Percentiles rank a stretch among this genome's conserved stretches.
Conservation (phyloP, 2,329 filamentous ascomycete genomes). For the Phaeomoniella chlamydospora region DNA sequence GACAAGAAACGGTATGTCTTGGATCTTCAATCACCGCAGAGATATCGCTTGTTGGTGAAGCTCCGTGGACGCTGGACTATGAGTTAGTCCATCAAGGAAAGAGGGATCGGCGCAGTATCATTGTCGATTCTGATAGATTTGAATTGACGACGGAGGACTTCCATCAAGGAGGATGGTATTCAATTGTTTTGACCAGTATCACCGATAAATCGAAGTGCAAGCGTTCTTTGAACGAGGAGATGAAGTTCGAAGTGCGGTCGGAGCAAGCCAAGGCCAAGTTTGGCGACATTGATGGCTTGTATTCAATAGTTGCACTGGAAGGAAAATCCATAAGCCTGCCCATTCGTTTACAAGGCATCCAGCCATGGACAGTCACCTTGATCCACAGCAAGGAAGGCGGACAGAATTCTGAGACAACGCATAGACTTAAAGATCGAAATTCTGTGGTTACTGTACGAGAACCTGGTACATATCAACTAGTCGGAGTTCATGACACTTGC, state of each 20-base stretch:
- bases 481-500: constrained; percentile 68
- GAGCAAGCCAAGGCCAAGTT: constrained; percentile 81
- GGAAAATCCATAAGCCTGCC: constrained; percentile 61
- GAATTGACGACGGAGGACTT: constrained; percentile 64
- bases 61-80: constrained; percentile 81
- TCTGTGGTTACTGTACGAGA: constrained; percentile 51
- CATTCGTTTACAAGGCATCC: constrained; percentile 69
- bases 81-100: constrained; percentile 84
- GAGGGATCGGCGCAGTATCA: constrained; percentile 52
- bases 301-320: constrained; percentile 61
- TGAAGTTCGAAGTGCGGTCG: constrained; percentile 72
- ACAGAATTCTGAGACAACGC: constrained; percentile 25
- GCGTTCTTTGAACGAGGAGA: constrained; percentile 69
- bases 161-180: constrained; percentile 76
- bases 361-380: constrained; percentile 71
- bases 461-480: constrained; percentile 65
- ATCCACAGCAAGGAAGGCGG: constrained; percentile 45
- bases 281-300: constrained; percentile 69
- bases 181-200: constrained; percentile 69
- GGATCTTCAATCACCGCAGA: constrained; percentile 65
- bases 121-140: constrained; percentile 48
- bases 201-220: constrained; percentile 80
- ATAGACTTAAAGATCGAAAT: constrained; percentile 47
- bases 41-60: constrained; percentile 63
- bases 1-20: constrained; percentile 58